These are phyloP conservation scores for Ceriops tagal DNA, from an alignment of 345 rosid species.

Conservation along the genomic window DNA sequence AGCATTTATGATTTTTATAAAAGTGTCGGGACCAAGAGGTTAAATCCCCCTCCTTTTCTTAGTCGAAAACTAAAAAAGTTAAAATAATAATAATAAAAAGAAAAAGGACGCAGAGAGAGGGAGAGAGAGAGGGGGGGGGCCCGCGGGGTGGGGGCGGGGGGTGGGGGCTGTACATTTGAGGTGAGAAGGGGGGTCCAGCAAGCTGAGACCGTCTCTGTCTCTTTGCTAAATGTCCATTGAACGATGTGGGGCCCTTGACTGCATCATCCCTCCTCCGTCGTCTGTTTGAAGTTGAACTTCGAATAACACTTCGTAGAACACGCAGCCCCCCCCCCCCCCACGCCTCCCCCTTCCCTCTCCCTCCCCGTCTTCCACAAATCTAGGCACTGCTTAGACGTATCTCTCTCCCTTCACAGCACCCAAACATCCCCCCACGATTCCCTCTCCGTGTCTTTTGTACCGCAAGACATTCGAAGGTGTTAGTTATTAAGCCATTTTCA, in stretches of 20 bases:
- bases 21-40: no score
- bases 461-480: no score
- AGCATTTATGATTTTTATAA: no score
- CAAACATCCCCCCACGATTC: no score
- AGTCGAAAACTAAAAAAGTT: background rate
- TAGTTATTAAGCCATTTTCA: background rate
- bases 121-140: no score
- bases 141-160: no score
- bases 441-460: no score
- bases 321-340: background rate
- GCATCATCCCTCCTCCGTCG: slow-evolving; percentile 2
- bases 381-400: no score
- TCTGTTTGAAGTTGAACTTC: slow-evolving; percentile 26
- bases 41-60: no score
- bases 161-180: no score
- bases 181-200: background rate
- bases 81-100: background rate
- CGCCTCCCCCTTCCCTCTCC: background rate
- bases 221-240: slow-evolving; percentile 9
- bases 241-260: slow-evolving; percentile 17
- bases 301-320: slow-evolving; percentile 22
- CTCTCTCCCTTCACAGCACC: no score
- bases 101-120: background rate
- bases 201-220: slow-evolving; percentile 30
- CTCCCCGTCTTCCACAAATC: background rate